These are phyloP conservation scores for Exophiala calicioides DNA, from an alignment of 2,329 filamentous ascomycete genomes.

Conservation along the genomic window DNA sequence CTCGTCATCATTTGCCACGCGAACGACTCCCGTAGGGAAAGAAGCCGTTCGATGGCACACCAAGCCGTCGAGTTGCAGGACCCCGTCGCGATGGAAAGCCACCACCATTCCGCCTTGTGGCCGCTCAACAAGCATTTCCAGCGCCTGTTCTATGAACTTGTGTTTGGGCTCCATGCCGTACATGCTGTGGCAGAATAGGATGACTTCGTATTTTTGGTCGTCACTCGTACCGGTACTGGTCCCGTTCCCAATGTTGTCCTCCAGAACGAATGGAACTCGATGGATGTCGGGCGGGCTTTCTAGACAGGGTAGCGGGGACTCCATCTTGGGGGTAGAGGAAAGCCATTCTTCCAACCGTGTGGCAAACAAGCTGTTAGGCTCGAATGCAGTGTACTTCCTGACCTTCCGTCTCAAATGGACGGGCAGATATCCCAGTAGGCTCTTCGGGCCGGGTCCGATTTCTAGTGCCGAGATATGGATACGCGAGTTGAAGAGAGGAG, in stretches of 20 bases:
- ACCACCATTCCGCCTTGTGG: constrained; percentile 45
- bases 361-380: constrained; percentile 54
- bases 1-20: constrained; percentile 49
- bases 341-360: constrained; percentile 48
- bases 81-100: constrained; percentile 57
- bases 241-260: constrained; percentile 31
- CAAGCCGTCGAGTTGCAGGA: constrained; percentile 50
- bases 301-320: constrained; percentile 46
- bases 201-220: constrained; percentile 52
- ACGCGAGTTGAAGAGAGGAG: constrained; percentile 45
- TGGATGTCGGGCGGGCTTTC: constrained; percentile 43
- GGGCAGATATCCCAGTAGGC: constrained; percentile 55
- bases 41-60: constrained; percentile 50
- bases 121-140: constrained; percentile 50
- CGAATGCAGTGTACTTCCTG: constrained; percentile 56
- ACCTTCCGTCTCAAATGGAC: constrained; percentile 45
- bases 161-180: constrained; percentile 58
- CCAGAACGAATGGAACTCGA: constrained; percentile 42
- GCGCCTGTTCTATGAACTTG: constrained; percentile 48
- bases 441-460: constrained; percentile 60
- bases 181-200: constrained; percentile 66
- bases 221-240: constrained; percentile 20
- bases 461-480: constrained; percentile 56
- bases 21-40: constrained; percentile 49
- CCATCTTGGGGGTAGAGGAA: constrained; percentile 29